Conservation (phyloP, 108 stramenopile species). For the Mediolabrus comicus region DNA sequence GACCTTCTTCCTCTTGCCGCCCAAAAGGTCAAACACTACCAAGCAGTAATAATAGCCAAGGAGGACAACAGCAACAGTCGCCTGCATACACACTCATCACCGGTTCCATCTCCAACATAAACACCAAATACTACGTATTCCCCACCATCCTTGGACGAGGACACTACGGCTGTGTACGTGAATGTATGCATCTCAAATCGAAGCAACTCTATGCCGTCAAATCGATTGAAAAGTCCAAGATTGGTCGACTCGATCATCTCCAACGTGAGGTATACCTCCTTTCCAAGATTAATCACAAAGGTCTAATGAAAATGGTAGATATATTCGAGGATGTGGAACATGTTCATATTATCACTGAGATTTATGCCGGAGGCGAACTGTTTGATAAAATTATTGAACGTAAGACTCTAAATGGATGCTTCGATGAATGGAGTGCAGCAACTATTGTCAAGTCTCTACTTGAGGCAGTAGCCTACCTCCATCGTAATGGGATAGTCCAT, state of each 20-base stretch:
- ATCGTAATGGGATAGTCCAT: slow-evolving; percentile 53
- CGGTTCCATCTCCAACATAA: not conserved
- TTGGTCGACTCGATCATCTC: not conserved
- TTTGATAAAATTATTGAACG: not conserved
- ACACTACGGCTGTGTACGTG: not conserved
- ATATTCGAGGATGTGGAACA: slow-evolving; percentile 36
- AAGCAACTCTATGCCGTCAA: not conserved
- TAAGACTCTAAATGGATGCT: slow-evolving; percentile 6
- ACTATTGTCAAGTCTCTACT: slow-evolving; percentile 32
- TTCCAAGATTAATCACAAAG: slow-evolving; percentile 23
- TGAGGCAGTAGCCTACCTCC: slow-evolving; percentile 61
- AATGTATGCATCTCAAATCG: not conserved
- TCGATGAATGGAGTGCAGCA: slow-evolving; percentile 3
- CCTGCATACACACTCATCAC: too few relatives aligned
- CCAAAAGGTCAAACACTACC: too few relatives aligned
- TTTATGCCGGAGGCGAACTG: slow-evolving; percentile 5
- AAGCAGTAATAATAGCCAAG: too few relatives aligned
- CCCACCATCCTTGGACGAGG: not conserved
- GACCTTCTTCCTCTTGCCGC: too few relatives aligned
- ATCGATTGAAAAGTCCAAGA: not conserved
- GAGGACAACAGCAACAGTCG: too few relatives aligned
- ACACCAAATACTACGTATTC: not conserved
- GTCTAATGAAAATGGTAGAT: slow-evolving; percentile 48
- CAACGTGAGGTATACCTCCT: not conserved
- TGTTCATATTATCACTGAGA: slow-evolving; percentile 52